phyloP scores from a whole-genome alignment of 345 rosid species.

The Citrus reticulata region DNA sequence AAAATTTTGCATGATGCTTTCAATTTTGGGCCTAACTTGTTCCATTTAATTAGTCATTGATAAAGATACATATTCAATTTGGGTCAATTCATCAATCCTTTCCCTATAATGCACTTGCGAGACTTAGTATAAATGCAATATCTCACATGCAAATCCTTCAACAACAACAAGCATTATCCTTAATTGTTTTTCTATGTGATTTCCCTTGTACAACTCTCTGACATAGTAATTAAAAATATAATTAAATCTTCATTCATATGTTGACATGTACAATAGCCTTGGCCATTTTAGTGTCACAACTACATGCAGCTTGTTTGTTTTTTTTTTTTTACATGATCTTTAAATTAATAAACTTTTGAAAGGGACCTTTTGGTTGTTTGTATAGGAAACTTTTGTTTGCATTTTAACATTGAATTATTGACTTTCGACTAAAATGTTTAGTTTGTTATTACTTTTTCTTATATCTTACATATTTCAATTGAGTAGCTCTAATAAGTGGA shows the following conservation, averaged over 20 bases:
- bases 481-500: no score
- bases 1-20: background rate
- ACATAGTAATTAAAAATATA: background rate
- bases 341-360: no score
- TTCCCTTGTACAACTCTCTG: background rate
- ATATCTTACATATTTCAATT: no score
- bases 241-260: background rate
- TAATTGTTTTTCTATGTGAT: no score
- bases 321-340: no score
- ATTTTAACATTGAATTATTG: no score
- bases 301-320: background rate
- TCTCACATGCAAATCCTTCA: background rate
- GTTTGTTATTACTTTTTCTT: no score
- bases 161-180: background rate
- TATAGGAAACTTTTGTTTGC: no score
- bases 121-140: background rate
- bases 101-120: background rate
- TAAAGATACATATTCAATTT: background rate
- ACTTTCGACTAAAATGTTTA: no score
- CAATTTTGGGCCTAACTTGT: conserved; percentile 9
- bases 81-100: background rate
- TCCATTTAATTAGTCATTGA: background rate
- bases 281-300: background rate
- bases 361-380: no score
- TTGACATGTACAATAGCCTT: background rate